A percentile compares a stretch with the other conserved stretches of the same genome.
Evolutionary conservation across 495 filamentous ascomycete species (phyloP).

Genomic region (Umbilicaria muhlenbergii): DNA sequence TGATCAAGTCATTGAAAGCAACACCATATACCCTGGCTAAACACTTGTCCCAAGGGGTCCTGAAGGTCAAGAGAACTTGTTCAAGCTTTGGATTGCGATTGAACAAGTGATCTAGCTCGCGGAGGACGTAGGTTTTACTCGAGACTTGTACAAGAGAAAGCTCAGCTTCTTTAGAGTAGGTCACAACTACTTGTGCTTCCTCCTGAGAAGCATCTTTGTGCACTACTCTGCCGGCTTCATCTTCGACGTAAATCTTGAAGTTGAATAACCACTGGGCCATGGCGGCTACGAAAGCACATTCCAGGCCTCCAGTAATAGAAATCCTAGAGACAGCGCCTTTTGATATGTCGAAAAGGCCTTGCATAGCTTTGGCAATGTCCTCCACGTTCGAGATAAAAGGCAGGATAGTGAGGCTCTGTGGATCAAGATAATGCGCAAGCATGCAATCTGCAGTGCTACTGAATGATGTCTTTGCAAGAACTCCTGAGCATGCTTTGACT

Average conservation of each 20-base stretch:
- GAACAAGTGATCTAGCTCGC: too few species aligned
- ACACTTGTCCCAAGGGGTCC: slow-evolving; percentile 1
- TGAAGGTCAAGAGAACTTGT: too few species aligned
- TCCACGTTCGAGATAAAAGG: too few species aligned
- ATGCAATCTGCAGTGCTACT: background rate
- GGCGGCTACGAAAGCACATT: background rate
- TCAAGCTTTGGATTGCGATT: too few species aligned
- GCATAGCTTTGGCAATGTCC: background rate
- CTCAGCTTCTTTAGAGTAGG: too few species aligned
- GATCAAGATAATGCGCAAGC: background rate
- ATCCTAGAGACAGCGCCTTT: background rate
- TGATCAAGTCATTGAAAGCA: background rate
- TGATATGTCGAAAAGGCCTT: too few species aligned
- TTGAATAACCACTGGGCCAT: background rate
- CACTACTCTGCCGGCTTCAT: background rate
- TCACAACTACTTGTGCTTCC: background rate
- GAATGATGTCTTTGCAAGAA: background rate
- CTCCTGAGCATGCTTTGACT: background rate
- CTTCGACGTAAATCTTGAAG: background rate
- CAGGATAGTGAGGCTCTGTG: too few species aligned
- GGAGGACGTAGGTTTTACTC: too few species aligned
- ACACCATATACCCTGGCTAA: background rate
- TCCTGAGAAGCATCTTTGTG: background rate
- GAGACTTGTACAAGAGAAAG: too few species aligned
- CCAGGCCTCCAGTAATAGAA: background rate